phyloP scores from a whole-genome alignment of 306 rosid genomes.

The Pterocarpus santalinus region DNA sequence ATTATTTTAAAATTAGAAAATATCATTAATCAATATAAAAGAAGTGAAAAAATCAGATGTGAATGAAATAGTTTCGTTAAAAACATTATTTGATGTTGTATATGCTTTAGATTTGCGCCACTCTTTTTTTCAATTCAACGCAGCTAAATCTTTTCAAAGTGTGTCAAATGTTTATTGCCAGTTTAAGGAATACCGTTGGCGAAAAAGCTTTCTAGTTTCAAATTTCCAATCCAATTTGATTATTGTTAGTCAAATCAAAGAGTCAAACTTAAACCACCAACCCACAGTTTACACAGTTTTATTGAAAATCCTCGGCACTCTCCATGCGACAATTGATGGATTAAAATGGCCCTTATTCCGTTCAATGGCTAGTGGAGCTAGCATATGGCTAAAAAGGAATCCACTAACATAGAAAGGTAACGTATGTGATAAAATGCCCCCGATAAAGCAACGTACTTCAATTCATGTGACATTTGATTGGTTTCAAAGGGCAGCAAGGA shows the following conservation, averaged over 20 bases:
- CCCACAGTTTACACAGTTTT: not conserved
- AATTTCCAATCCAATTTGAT: not conserved
- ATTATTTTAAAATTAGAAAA: too few species aligned
- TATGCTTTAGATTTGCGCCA: not conserved
- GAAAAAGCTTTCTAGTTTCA: not conserved
- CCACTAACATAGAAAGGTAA: not conserved
- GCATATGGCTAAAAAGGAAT: not conserved
- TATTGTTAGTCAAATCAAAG: not conserved
- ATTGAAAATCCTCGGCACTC: not conserved
- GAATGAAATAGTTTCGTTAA: too few species aligned
- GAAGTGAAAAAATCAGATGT: too few species aligned
- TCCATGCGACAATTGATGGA: slow-evolving; percentile 35
- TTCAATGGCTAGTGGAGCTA: slow-evolving; percentile 9
- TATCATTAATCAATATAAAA: too few species aligned
- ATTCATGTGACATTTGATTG: not conserved
- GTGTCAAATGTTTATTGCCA: not conserved
- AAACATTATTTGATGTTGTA: not conserved
- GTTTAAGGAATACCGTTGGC: not conserved
- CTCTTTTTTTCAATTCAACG: slow-evolving; percentile 1
- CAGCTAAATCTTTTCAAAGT: slow-evolving; percentile 6
- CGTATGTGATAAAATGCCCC: not conserved
- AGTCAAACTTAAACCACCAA: not conserved
- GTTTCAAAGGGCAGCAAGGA: not conserved
- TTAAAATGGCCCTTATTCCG: not conserved
- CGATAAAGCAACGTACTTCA: not conserved